These are phyloP conservation scores for Monosporozyma servazzii DNA, from an alignment of 805 yeast species.

Conservation along the genomic window DNA sequence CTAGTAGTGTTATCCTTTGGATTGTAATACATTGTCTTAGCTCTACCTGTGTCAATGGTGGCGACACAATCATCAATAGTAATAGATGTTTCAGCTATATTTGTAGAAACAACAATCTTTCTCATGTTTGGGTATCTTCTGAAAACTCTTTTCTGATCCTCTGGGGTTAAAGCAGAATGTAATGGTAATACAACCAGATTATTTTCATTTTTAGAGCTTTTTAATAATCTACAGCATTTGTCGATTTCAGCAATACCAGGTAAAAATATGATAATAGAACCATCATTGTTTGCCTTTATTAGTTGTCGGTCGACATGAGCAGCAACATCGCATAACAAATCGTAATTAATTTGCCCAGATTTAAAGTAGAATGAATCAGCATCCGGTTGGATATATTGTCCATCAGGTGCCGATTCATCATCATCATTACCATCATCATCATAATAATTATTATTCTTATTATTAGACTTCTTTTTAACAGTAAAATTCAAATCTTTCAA, in stretches of 20 bases:
- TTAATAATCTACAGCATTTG: slow-evolving; percentile 35
- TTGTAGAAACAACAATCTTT: slow-evolving; percentile 82
- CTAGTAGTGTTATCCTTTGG: slow-evolving; percentile 56
- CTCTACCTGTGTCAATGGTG: slow-evolving; percentile 81
- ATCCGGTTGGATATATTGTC: slow-evolving; percentile 42
- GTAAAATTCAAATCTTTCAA: slow-evolving; percentile 49
- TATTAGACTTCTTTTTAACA: slow-evolving; percentile 27
- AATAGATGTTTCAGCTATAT: slow-evolving; percentile 94
- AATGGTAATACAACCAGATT: slow-evolving; percentile 53
- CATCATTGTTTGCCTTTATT: slow-evolving; percentile 34
- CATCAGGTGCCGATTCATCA: slow-evolving; percentile 16
- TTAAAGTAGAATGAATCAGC: slow-evolving; percentile 60
- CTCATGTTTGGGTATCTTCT: slow-evolving; percentile 46
- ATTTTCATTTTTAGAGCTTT: slow-evolving; percentile 8
- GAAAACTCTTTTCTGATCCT: slow-evolving; percentile 76
- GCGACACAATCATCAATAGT: slow-evolving; percentile 93
- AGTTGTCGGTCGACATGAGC: slow-evolving; percentile 44
- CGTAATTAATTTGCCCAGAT: slow-evolving; percentile 64
- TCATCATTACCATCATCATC: slow-evolving; percentile 13
- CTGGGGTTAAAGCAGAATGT: slow-evolving; percentile 79
- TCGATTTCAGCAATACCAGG: slow-evolving; percentile 89
- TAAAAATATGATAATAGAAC: slow-evolving; percentile 75
- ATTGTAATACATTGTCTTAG: slow-evolving; percentile 69
- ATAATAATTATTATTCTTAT: slow-evolving; percentile 11
- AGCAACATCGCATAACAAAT: slow-evolving; percentile 53